These are phyloP conservation scores for Nakazawaea wyomingensis DNA, from an alignment of 805 yeast genomes.

Conservation along the genomic window DNA sequence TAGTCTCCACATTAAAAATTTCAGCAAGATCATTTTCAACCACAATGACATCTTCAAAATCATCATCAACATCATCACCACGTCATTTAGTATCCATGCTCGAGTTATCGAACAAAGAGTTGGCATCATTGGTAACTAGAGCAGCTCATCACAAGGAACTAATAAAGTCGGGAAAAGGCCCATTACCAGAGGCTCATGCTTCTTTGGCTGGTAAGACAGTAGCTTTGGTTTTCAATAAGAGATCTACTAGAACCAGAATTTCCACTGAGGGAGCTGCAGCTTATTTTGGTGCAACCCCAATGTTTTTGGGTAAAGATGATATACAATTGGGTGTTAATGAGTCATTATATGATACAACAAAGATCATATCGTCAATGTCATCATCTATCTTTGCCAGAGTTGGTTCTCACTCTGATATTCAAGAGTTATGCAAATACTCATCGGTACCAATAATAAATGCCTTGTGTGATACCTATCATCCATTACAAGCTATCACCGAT, in stretches of 20 bases:
- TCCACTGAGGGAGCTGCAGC: constrained; percentile 93
- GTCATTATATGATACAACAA: constrained; percentile 80
- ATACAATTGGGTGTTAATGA: constrained; percentile 97
- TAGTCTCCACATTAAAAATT: constrained; percentile 1
- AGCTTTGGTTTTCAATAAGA: constrained; percentile 79
- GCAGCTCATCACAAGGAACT: constrained; percentile 64
- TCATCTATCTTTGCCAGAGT: constrained; percentile 98
- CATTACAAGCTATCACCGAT: constrained; percentile 93
- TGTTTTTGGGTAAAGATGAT: constrained; percentile 95
- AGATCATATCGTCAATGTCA: constrained; percentile 91
- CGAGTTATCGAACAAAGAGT: constrained; percentile 70
- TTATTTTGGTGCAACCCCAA: constrained; percentile 91
- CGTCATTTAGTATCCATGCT: constrained; percentile 82
- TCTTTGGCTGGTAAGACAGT: constrained; percentile 75
- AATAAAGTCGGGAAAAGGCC: constrained; percentile 49
- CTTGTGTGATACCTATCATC: constrained; percentile 89
- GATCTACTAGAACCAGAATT: constrained; percentile 93
- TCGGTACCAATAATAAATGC: constrained; percentile 91
- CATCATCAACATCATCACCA: constrained; percentile 18
- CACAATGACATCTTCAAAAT: neutral
- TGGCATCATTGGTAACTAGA: constrained; percentile 62
- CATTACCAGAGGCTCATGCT: constrained; percentile 32
- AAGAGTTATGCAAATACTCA: constrained; percentile 70
- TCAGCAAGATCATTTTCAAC: constrained; percentile 22
- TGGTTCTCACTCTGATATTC: constrained; percentile 75